Conservation (phyloP, 495 filamentous ascomycete species). For the Penicillium riverlandense region DNA sequence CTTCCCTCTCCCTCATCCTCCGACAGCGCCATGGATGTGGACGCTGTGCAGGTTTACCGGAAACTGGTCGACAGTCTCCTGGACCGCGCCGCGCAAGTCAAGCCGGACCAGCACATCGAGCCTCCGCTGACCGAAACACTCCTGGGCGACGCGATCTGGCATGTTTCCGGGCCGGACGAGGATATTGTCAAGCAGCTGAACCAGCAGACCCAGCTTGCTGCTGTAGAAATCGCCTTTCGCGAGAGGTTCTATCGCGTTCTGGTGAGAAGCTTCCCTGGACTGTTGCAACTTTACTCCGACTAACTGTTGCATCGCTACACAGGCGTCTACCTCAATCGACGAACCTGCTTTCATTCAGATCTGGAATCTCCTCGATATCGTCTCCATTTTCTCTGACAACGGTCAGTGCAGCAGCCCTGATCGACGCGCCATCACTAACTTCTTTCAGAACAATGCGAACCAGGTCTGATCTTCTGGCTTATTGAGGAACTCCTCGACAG, state of each 20-base stretch:
- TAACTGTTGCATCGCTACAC: slow-evolving; percentile 6
- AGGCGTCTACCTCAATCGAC: slow-evolving; percentile 66
- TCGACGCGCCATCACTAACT: slow-evolving; percentile 16
- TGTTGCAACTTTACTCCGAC: slow-evolving; percentile 4
- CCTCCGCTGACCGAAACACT: slow-evolving; percentile 60
- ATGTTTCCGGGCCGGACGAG: slow-evolving; percentile 21
- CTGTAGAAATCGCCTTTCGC: slow-evolving; percentile 71
- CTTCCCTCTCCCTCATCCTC: not conserved
- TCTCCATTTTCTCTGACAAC: slow-evolving; percentile 77
- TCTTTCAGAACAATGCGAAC: slow-evolving; percentile 66
- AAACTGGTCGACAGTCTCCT: slow-evolving; percentile 55
- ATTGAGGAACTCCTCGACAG: slow-evolving; percentile 94
- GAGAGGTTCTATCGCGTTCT: slow-evolving; percentile 69
- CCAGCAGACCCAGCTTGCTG: slow-evolving; percentile 48
- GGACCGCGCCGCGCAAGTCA: slow-evolving; percentile 53
- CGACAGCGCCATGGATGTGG: slow-evolving; percentile 31
- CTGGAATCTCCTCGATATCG: slow-evolving; percentile 89
- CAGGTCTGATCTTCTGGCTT: slow-evolving; percentile 77
- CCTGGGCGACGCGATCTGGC: slow-evolving; percentile 34
- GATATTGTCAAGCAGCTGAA: slow-evolving; percentile 16
- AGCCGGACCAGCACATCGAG: slow-evolving; percentile 62
- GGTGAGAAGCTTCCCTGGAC: slow-evolving; percentile 38
- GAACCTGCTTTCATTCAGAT: slow-evolving; percentile 69
- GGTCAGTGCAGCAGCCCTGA: slow-evolving; percentile 32
- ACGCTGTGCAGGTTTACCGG: slow-evolving; percentile 49